These are phyloP conservation scores for Trametes coccinea DNA, from an alignment of 768 basidiomycete species.

Conservation along the genomic window DNA sequence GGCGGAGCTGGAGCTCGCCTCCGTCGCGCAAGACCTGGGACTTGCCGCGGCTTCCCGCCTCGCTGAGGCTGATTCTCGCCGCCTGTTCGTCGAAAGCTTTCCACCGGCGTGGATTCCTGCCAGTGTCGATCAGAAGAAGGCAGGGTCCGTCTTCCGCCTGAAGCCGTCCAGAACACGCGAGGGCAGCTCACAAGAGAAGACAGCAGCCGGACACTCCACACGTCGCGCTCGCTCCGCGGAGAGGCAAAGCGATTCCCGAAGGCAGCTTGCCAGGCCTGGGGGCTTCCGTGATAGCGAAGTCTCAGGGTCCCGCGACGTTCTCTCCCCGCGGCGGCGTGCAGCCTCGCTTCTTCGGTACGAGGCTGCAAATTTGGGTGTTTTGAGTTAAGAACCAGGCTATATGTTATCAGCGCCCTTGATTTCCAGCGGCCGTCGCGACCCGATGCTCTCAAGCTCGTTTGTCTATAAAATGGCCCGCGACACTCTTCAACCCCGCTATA, in stretches of 20 bases:
- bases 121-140: constrained; percentile 14
- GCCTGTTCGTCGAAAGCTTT: background rate
- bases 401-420: constrained; percentile 14
- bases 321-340: constrained; percentile 9
- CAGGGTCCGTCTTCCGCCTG: background rate
- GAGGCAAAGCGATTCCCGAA: constrained; percentile 10
- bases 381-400: constrained; percentile 4
- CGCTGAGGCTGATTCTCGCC: background rate
- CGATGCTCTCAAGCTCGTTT: background rate
- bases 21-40: background rate
- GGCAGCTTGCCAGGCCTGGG: constrained; percentile 1
- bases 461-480: constrained; percentile 12
- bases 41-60: background rate
- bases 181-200: background rate
- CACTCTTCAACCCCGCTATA: background rate
- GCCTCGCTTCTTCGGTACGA: constrained; percentile 11
- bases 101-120: background rate
- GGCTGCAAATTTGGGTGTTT: constrained; percentile 9
- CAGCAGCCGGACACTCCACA: background rate
- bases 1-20: constrained; percentile 6
- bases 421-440: background rate
- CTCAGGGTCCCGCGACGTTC: constrained; percentile 5
- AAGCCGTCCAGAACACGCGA: background rate
- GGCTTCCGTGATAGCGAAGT: constrained; percentile 21
- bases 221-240: constrained; percentile 11